A percentile compares a stretch with the other conserved stretches of the same genome.
Evolutionary conservation across 106 monocot genomes (phyloP).

Genomic region (Vanilla planifolia): DNA sequence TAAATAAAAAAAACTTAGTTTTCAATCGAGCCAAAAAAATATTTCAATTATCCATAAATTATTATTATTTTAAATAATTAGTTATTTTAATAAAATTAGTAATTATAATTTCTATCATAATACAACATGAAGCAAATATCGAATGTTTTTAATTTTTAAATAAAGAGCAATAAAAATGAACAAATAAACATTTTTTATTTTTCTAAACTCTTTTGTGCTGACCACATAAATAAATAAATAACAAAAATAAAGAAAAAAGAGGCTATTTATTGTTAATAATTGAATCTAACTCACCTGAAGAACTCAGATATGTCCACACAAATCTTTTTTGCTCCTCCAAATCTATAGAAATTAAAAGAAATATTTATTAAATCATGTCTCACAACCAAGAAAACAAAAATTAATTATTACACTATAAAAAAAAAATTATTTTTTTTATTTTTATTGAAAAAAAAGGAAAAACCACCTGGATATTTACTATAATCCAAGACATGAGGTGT

Average conservation of each 20-base stretch:
- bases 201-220: no score
- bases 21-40: no score
- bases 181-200: neutral
- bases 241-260: neutral
- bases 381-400: neutral
- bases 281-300: constrained; percentile 39
- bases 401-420: neutral
- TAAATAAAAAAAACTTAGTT: no score
- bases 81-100: neutral
- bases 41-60: no score
- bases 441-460: neutral
- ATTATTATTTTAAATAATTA: no score
- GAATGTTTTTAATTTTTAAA: neutral
- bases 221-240: neutral
- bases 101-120: neutral
- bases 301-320: constrained; percentile 47
- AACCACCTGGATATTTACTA: constrained; percentile 65
- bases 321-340: constrained; percentile 66
- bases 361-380: neutral
- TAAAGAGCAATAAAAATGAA: neutral
- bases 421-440: neutral
- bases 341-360: constrained; percentile 26
- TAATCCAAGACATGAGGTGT: constrained; percentile 77
- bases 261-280: neutral
- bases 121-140: no score